These are phyloP conservation scores for Podospora pseudoanserina DNA, from an alignment of 495 filamentous ascomycete genomes.

Conservation along the genomic window DNA sequence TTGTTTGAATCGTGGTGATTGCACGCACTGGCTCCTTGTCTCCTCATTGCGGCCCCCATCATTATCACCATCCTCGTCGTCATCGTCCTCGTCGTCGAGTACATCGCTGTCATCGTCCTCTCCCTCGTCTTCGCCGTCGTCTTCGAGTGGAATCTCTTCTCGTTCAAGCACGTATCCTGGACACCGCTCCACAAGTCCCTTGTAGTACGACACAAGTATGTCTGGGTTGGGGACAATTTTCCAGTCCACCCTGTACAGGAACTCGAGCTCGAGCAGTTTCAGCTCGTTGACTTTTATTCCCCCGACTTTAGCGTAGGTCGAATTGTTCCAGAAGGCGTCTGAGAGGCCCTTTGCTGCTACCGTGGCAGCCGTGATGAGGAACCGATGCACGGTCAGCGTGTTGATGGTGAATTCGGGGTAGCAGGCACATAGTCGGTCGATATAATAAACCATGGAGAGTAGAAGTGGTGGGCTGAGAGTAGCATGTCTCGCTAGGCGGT, in stretches of 20 bases:
- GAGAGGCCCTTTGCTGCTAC: slow-evolving; percentile 94
- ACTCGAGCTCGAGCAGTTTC: slow-evolving; percentile 90
- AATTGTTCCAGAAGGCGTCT: slow-evolving; percentile 97
- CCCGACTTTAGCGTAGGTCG: slow-evolving; percentile 88
- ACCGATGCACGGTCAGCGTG: slow-evolving; percentile 92
- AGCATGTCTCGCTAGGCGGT: slow-evolving; percentile 88
- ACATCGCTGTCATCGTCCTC: slow-evolving; percentile 23
- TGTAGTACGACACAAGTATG: slow-evolving; percentile 87
- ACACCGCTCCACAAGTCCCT: slow-evolving; percentile 66
- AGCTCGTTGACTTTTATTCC: slow-evolving; percentile 85
- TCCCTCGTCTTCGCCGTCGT: slow-evolving; percentile 20
- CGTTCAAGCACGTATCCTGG: slow-evolving; percentile 43
- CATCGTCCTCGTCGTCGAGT: slow-evolving; percentile 25
- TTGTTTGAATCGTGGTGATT: not conserved
- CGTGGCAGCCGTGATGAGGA: slow-evolving; percentile 90
- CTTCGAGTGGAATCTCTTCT: slow-evolving; percentile 18
- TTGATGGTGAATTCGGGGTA: slow-evolving; percentile 94
- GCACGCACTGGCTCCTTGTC: not conserved
- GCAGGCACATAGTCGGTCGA: slow-evolving; percentile 87
- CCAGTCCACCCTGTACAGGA: slow-evolving; percentile 88
- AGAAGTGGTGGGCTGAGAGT: slow-evolving; percentile 89
- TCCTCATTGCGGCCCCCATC: not conserved
- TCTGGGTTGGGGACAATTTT: slow-evolving; percentile 94
- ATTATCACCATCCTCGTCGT: slow-evolving; percentile 22
- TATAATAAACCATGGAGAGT: slow-evolving; percentile 99